Percentiles rank a stretch among this genome's conserved stretches.
These are phyloP conservation scores for Penicillium sp. DNA, from an alignment of 2,329 filamentous ascomycete species.

Conservation along the genomic window DNA sequence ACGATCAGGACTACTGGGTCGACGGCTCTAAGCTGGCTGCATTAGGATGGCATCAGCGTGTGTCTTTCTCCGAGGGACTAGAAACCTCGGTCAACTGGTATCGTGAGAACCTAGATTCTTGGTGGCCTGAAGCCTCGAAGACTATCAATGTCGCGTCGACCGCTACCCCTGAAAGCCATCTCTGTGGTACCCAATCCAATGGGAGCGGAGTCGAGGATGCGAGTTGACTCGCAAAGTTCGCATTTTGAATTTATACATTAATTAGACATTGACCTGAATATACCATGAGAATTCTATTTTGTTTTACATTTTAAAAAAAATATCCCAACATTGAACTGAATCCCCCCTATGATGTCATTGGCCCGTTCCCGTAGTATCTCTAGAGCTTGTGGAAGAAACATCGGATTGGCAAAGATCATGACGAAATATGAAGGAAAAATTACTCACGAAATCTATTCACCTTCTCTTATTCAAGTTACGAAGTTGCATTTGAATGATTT, in stretches of 20 bases:
- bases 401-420: too few relatives aligned
- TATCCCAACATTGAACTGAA: too few relatives aligned
- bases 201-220: neutral
- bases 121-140: neutral
- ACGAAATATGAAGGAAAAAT: too few relatives aligned
- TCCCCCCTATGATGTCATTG: too few relatives aligned
- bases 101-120: neutral
- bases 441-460: too few relatives aligned
- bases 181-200: neutral
- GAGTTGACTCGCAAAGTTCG: neutral
- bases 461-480: too few relatives aligned
- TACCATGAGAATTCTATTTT: neutral
- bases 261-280: neutral
- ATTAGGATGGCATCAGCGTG: conserved; percentile 70
- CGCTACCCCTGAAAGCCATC: neutral
- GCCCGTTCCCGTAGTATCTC: too few relatives aligned
- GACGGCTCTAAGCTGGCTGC: conserved; percentile 67
- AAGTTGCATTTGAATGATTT: too few relatives aligned
- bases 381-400: too few relatives aligned
- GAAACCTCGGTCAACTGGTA: conserved; percentile 70
- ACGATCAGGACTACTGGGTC: conserved; percentile 71
- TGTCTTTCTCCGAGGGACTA: conserved; percentile 64
- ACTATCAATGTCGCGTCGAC: neutral
- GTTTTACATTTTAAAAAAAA: too few relatives aligned
- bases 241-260: neutral